phyloP scores from a whole-genome alignment of 257 asterid species.

The Leptodermis oblonga region DNA sequence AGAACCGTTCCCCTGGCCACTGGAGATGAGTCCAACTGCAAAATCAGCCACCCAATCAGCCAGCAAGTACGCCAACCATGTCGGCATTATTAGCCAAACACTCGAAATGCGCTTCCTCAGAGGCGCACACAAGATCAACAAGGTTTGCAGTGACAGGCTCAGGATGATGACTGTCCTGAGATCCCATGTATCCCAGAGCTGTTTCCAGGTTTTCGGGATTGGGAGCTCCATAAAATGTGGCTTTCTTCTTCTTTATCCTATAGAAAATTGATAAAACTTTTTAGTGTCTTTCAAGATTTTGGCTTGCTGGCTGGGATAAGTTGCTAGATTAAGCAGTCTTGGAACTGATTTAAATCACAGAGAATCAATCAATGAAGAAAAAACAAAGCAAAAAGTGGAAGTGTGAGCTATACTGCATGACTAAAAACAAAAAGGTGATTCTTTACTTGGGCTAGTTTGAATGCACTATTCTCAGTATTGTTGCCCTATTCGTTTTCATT shows the following conservation, averaged over 20 bases:
- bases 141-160: conserved; percentile 37
- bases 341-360: neutral
- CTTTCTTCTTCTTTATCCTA: no score
- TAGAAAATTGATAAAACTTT: no score
- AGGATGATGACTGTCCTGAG: conserved; percentile 31
- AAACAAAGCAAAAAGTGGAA: neutral
- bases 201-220: conserved; percentile 25
- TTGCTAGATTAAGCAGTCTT: neutral
- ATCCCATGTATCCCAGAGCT: conserved; percentile 42
- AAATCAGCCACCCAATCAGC: conserved; percentile 53
- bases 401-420: no score
- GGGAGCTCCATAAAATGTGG: conserved; percentile 28
- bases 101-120: conserved; percentile 29
- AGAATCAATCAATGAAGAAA: conserved; percentile 5
- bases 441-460: conserved; percentile 4
- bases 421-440: neutral
- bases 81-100: conserved; percentile 21
- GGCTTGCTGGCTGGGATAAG: neutral
- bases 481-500: no score
- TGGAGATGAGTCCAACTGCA: conserved; percentile 48
- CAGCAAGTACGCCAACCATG: conserved; percentile 47
- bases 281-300: no score
- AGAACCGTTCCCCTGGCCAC: no score
- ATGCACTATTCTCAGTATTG: neutral
- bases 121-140: conserved; percentile 34